Evolutionary conservation across 768 basidiomycete species (phyloP).

Genomic region (Paxillus rubicundulus): DNA sequence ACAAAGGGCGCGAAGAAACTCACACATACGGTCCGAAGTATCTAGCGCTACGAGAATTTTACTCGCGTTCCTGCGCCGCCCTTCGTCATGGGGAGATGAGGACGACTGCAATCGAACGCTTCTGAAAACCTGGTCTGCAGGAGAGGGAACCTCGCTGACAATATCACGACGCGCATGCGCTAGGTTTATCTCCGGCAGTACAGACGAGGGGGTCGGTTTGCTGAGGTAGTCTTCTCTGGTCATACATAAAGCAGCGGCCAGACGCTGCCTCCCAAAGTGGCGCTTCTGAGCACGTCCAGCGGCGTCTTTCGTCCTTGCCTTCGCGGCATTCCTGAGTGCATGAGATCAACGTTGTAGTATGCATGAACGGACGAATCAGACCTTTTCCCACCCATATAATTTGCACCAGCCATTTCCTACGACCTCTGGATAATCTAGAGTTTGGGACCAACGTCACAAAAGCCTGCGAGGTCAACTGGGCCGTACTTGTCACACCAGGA

Average conservation of each 20-base stretch:
- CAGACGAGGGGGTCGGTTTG: constrained; percentile 6
- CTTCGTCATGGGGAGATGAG: constrained; percentile 2
- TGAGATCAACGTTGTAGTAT: neutral
- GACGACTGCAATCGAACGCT: constrained; percentile 7
- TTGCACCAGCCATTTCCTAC: constrained; percentile 57
- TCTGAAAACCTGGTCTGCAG: neutral
- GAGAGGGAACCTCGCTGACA: neutral
- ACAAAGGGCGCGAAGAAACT: constrained; percentile 2
- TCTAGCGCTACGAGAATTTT: constrained; percentile 26
- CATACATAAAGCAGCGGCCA: constrained; percentile 43
- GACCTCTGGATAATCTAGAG: neutral
- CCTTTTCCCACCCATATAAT: constrained; percentile 78
- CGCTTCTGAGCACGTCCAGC: constrained; percentile 53
- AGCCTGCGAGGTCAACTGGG: no score
- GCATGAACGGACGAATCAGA: constrained; percentile 21
- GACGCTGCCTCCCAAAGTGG: constrained; percentile 59
- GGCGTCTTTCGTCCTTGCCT: constrained; percentile 55
- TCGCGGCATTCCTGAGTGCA: constrained; percentile 51
- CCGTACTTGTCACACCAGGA: no score
- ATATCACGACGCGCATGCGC: constrained; percentile 23
- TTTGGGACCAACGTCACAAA: no score
- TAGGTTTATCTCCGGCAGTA: constrained; percentile 22
- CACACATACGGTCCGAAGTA: constrained; percentile 25
- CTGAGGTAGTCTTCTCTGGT: constrained; percentile 9
- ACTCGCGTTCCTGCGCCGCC: constrained; percentile 15